Base-by-base conservation (phyloP, 805 yeast species). In the Candida glaebosa region DNA sequence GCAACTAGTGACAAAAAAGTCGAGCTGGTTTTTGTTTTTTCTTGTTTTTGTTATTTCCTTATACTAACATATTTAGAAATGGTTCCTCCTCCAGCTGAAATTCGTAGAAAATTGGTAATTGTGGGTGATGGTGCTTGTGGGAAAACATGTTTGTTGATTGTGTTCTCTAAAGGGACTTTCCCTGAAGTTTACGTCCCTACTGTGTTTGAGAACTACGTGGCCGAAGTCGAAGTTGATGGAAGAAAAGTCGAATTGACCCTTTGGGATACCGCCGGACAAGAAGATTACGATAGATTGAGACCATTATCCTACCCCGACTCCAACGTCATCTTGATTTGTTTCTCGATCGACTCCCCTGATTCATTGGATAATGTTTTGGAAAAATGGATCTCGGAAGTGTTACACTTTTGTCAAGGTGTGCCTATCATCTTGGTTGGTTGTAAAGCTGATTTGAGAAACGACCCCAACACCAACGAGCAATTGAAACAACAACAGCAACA, bases 261-360 rank as follows among this genome's bases (percentile, higher is more conserved):
- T 52, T 89, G 96, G 96, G 96, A 89, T 88, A 89, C 96, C 53
- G 96, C 97, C 42, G 97, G 97, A 51, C 97, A 89, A 78, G 97
- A 89, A 75, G 97, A 90, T 73, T 89, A 89, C 63, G 96, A 88
- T 67, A 85, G 96, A 67, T 74, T 87, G 54, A 84, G 96, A 69
- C 96, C 96, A 34, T 73, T 87, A 50, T 83, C 91, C 10, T 89
- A 89, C 67, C 96, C 96, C 47, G 96, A 89, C 63, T 84, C 96
- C 31, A 86, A 87, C 62, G 96, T 89, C 48, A 85, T 89, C 46
- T 76, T 89, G 60, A 87, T 89, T 56, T 89, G 96, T 76, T 89
- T 88, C 73, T 81, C 95, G 15, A 78, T 89, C 49, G 96, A 87
- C 61, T 76, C 89, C 32, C 96, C 96, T 53, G 96, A 88, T 66